These are phyloP conservation scores for Cinchona pubescens DNA, from an alignment of 257 asterid genomes.

Conservation along the genomic window DNA sequence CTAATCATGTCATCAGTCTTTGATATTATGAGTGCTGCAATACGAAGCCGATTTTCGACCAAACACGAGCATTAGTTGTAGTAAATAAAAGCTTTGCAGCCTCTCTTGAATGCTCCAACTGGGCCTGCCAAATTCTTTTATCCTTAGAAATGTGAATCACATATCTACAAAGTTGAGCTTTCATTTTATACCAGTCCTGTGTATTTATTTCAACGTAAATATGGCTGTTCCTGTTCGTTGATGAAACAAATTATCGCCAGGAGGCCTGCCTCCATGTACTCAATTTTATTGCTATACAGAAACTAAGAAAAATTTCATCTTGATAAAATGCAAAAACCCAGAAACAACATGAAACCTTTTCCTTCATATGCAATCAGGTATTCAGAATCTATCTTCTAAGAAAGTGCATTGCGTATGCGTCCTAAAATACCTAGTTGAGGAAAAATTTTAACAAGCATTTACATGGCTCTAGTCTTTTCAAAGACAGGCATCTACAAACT, in stretches of 20 bases:
- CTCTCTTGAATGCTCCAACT: conserved; percentile 57
- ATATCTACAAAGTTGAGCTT: no score
- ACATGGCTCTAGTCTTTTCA: neutral
- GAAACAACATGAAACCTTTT: neutral
- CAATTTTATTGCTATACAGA: no score
- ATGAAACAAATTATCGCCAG: no score
- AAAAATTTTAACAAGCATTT: neutral
- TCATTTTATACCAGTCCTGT: no score
- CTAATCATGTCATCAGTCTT: no score
- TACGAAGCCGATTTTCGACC: conserved; percentile 77
- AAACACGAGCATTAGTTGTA: conserved; percentile 72
- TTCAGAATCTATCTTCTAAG: neutral
- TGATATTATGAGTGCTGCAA: no score
- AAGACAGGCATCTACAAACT: no score
- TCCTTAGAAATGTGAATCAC: no score
- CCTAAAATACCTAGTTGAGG: neutral
- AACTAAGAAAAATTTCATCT: neutral
- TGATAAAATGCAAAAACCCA: neutral
- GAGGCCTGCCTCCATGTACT: no score
- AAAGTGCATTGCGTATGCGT: neutral
- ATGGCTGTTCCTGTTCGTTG: no score
- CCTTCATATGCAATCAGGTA: neutral
- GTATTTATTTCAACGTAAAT: no score
- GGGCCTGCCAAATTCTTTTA: conserved; percentile 40
- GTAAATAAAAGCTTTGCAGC: conserved; percentile 81